Base-by-base conservation (phyloP, 139 green algal genomes). In the Edaphochlamys debaryana region DNA sequence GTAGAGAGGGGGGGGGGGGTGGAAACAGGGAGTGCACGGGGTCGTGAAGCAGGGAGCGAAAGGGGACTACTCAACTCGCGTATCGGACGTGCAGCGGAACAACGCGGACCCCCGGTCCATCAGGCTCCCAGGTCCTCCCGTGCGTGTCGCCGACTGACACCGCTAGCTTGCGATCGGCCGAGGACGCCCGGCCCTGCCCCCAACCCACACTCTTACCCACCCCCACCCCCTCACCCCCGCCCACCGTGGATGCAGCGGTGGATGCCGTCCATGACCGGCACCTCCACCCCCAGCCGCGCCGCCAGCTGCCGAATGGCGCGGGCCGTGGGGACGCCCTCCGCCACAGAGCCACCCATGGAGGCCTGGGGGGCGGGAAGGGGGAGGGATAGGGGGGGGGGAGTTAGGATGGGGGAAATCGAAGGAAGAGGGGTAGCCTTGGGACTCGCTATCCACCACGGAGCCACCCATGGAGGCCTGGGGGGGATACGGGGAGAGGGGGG, bases 241-340 rank as follows among this genome's bases (percentile, higher is more conserved):
- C 36, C 54, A 91, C 87, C 78, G 70, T 94, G 86, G 25, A 94
- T 86, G 37, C 94, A 92, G 54, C 80, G 70, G 89, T 93, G 96
- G 54, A 98, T 98, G n/a, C 95, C 95, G 22, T 93, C 81, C 19
- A 98, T 95, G 80, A 96, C 92, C 40, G 95, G 92, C 54, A 85
- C 92, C 4, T 98, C 93, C 67, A 98, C 88, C 4, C 90, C 82
- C 69, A 94, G 74, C 72, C 89, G 88, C 42, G 84, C 40, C 3
- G 89, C 88, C 60, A 97, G 87, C 23, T 91, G 52, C 66, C 92
- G 75, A 3, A 94, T 90, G 19, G 88, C 76, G 62, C 84, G 81
- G 17, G 90, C 92, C 1, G 95, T 98, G 30, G 96, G 90, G 32
- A 98, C 92, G 19, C 95, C 95, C 85, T 98, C 95, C 1, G 94